Evolutionary conservation across 148 eudicot genomes (phyloP).

Genomic region (Mesembryanthemum crystallinum): DNA sequence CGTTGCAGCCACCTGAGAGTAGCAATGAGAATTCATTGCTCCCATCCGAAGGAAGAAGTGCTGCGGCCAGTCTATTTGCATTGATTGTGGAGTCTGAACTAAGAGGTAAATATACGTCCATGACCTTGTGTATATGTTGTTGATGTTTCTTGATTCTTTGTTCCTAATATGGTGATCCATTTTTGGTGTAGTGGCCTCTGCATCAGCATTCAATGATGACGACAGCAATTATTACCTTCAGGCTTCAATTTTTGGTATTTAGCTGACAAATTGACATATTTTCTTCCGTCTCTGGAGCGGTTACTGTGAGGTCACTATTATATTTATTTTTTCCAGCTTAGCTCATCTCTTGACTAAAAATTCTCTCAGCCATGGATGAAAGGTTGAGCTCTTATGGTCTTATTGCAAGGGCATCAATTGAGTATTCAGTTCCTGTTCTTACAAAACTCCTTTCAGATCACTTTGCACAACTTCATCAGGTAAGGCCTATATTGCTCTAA

Average conservation of each 20-base stretch:
- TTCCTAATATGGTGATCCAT: conserved; percentile 11
- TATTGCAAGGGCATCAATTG: conserved; percentile 83
- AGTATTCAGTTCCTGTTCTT: conserved; percentile 65
- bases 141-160: neutral
- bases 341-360: neutral
- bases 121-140: conserved; percentile 6
- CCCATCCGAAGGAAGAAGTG: conserved; percentile 75
- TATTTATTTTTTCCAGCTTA: neutral
- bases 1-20: conserved; percentile 56
- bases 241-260: conserved; percentile 76
- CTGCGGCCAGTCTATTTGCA: conserved; percentile 73
- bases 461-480: conserved; percentile 79
- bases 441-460: conserved; percentile 65
- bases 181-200: conserved; percentile 62
- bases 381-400: conserved; percentile 91
- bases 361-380: conserved; percentile 90
- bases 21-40: conserved; percentile 39
- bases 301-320: neutral
- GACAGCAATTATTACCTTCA: conserved; percentile 66
- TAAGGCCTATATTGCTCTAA: conserved; percentile 16
- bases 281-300: neutral
- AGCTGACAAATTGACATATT: conserved; percentile 9
- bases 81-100: conserved; percentile 87
- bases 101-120: conserved; percentile 49
- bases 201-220: conserved; percentile 73